Evolutionary conservation across 495 filamentous ascomycete species (phyloP), one percentile per base, ranked within the genome.

Genomic region (Penicillium verhagenii): DNA sequence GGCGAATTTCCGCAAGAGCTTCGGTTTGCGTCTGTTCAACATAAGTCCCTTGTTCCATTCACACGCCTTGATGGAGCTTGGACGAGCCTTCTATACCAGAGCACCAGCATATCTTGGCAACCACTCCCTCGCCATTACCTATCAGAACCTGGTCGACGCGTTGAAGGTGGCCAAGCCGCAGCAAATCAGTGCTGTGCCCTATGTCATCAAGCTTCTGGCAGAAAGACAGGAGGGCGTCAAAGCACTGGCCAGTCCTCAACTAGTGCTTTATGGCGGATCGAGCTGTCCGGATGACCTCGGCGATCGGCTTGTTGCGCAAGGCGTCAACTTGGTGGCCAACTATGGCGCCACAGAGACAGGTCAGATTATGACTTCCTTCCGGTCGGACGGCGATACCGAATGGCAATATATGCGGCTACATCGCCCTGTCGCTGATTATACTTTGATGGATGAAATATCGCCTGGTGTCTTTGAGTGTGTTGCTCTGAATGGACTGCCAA

Each of bases 381-480:
- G 74, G 3, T 44, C 61, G 7, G 54, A 56, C 4, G 67, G 60
- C 2, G 87, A 90, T 54, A 81, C 72, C 37, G 78, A 81, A n/a
- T 90, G 86, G 86, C 77, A 88, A 52, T 89, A 86, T 54, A 72
- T 90, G 21, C 76, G 86, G 13, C 63, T 70, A 3, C 61, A 60
- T 20, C 59, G 66, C 0, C 60, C 59, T 4, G 65, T 75, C 7
- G 68, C 72, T 1, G 56, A 68, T 14, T 63, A 60, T 20, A 61
- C 86, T 7, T 53, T 66, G 0, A 87, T 90, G 59, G 82, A 87
- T 56, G 65, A 73, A 42, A 74, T 76, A 47, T 74, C 69, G 1
- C 75, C 80, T n/a, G 77, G 72, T 0, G 49, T 83, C 4, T 77
- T 74, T 9, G 87, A 90, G 57, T 72, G 88, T 3, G 72, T 88